phyloP scores from a whole-genome alignment of 768 basidiomycete species.

The Termitomyces sp. region DNA sequence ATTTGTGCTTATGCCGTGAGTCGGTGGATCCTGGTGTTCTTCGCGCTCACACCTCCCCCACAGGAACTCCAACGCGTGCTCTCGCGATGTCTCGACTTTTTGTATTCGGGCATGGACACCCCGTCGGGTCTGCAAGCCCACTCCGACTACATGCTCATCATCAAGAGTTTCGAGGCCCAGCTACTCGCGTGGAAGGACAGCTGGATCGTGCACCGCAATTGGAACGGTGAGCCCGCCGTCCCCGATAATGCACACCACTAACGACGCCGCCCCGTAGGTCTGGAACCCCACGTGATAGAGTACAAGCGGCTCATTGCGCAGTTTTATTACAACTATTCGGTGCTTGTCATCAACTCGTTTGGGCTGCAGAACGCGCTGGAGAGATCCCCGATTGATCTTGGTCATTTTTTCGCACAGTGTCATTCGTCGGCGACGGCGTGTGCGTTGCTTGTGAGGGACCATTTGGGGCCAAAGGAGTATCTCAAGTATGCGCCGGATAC shows the following conservation, averaged over 20 bases:
- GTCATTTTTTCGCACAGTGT: constrained; percentile 81
- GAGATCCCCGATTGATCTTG: constrained; percentile 64
- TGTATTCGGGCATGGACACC: constrained; percentile 80
- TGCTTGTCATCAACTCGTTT: constrained; percentile 91
- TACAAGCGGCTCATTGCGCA: constrained; percentile 53
- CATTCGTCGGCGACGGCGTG: constrained; percentile 70
- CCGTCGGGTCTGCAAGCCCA: constrained; percentile 81
- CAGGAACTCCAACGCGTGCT: constrained; percentile 88
- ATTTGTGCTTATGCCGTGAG: constrained; percentile 78
- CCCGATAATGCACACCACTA: background rate
- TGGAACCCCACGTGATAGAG: constrained; percentile 23
- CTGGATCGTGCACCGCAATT: constrained; percentile 41
- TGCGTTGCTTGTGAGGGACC: constrained; percentile 71
- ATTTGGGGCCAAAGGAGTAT: constrained; percentile 72
- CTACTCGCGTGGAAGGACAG: constrained; percentile 55
- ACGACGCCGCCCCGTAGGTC: constrained; percentile 20
- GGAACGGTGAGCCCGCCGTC: constrained; percentile 22
- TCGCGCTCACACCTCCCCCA: too few relatives aligned
- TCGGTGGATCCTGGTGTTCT: constrained; percentile 8
- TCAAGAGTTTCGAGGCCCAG: constrained; percentile 83
- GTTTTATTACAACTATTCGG: constrained; percentile 84
- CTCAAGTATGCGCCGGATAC: constrained; percentile 87
- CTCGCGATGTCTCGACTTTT: constrained; percentile 82
- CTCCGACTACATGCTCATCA: constrained; percentile 81
- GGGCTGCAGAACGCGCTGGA: constrained; percentile 96